A percentile compares a stretch with the other conserved stretches of the same genome.
phyloP scores from a whole-genome alignment of 345 rosid genomes.

The Pseudoturritis turrita region DNA sequence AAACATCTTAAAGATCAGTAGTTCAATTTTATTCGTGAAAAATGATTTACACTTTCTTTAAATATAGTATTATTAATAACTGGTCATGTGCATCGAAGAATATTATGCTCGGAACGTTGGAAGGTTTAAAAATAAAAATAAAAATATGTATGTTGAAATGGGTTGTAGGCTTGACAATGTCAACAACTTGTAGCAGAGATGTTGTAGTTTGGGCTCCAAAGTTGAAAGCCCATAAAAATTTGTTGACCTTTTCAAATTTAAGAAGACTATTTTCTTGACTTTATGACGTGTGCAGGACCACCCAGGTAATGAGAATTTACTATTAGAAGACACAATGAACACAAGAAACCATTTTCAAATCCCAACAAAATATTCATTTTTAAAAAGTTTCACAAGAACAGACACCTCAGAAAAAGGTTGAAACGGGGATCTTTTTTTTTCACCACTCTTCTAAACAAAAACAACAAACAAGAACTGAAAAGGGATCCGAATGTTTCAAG shows the following conservation, averaged over 20 bases:
- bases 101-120: no score
- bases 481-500: background rate
- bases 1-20: no score
- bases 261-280: background rate
- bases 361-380: background rate
- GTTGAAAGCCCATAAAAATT: background rate
- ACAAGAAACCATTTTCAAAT: background rate
- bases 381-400: background rate
- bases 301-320: background rate
- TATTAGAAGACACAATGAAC: background rate
- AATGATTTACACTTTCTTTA: no score
- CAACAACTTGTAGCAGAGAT: background rate
- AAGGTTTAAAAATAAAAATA: no score
- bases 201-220: background rate
- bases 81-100: no score
- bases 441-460: background rate
- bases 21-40: no score
- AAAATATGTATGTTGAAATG: no score
- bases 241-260: background rate
- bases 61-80: no score
- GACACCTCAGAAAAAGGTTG: background rate
- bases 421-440: background rate
- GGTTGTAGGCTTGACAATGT: background rate
- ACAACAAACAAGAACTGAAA: background rate
- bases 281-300: background rate